A percentile compares a stretch with the other conserved stretches of the same genome.
Conservation (phyloP, 2,329 filamentous ascomycete genomes). For the Dothideomycetes sp. region DNA sequence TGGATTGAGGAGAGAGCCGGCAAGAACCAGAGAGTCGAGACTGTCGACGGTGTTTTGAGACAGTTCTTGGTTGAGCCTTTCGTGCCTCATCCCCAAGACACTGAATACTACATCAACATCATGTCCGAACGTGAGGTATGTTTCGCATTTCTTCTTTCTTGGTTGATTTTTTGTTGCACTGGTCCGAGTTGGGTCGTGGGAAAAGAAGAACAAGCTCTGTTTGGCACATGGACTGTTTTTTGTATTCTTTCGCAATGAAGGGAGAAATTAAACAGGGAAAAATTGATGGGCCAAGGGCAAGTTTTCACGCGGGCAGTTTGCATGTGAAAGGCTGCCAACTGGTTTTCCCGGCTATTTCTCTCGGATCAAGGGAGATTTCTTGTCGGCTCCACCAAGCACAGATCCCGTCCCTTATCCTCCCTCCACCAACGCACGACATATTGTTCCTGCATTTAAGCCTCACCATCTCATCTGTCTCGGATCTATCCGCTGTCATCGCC, state of each 20-base stretch:
- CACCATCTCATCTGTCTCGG: conserved; percentile 3
- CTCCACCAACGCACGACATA: conserved; percentile 17
- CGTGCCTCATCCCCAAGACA: conserved; percentile 87
- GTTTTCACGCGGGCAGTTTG: conserved; percentile 10
- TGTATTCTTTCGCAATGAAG: conserved; percentile 9
- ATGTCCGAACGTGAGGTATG: conserved; percentile 98
- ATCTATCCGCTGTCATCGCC: conserved; percentile 14
- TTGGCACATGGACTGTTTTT: not conserved
- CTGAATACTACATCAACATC: conserved; percentile 99
- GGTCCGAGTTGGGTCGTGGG: no score
- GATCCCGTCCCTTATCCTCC: conserved; percentile 9
- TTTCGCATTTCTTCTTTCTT: conserved; percentile 27
- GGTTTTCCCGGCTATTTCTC: conserved; percentile 14
- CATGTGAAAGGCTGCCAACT: conserved; percentile 11
- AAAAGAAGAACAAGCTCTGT: not conserved
- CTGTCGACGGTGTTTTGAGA: conserved; percentile 75
- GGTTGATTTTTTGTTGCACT: conserved; percentile 3
- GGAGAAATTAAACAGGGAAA: conserved; percentile 9
- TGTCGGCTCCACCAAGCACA: conserved; percentile 13
- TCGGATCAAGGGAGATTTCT: conserved; percentile 17
- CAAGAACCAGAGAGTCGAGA: conserved; percentile 90
- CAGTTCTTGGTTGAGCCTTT: conserved; percentile 98
- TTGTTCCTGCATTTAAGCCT: conserved; percentile 12
- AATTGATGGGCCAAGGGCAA: not conserved
- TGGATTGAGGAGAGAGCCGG: conserved; percentile 90